Base-by-base conservation (phyloP, 257 asterid species). In the Handroanthus guayacan region DNA sequence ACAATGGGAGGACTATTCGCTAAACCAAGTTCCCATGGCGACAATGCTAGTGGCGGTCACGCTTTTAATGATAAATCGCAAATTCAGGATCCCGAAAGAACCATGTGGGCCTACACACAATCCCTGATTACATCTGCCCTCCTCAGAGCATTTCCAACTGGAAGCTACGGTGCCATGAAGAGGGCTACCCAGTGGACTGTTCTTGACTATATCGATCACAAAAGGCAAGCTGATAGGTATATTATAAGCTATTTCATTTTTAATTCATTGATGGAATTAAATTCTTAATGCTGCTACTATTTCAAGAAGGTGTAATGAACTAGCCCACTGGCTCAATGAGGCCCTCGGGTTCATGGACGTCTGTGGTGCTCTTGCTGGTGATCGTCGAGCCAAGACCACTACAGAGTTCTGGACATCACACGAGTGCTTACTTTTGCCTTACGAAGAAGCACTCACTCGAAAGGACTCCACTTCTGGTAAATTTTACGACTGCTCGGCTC, bases 1-100 rank as follows among this genome's bases (percentile, higher is more conserved):
- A 81, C 94, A 78, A 90, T 90, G 92, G 96, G 94, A 12, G 94
- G 96, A 48, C 96, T 88, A 79, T 90, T 90, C 58, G 96, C 96
- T 38, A 90, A 90, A 82, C 96, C 96, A 69, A 83, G 96, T 70
- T 90, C 96, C 75, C 91, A 94, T 51, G 94, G 96, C 8, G 96
- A 90, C 78, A 90, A 87, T 71, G 82, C 88, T 37, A 90, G 88
- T 74, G 94, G 89, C 2, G 94, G 87, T 69, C 31, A 25, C 31
- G 74, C 92, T 72, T 90, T 90, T 73, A 85, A 84, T 60, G 92
- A 85, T 75, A 85, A 84, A 82, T 87, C 96, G 25, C 80, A 94
- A 77, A 55, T 79, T 69, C 96, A 94, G 3, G 96, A 90, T 39
- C 96, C 96, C 7, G 72, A 88, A 44, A 85, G 96, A 76, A 86